Evolutionary conservation across 2,329 filamentous ascomycete species (phyloP).

Genomic region (Pseudopyrenochaeta lycopersici): DNA sequence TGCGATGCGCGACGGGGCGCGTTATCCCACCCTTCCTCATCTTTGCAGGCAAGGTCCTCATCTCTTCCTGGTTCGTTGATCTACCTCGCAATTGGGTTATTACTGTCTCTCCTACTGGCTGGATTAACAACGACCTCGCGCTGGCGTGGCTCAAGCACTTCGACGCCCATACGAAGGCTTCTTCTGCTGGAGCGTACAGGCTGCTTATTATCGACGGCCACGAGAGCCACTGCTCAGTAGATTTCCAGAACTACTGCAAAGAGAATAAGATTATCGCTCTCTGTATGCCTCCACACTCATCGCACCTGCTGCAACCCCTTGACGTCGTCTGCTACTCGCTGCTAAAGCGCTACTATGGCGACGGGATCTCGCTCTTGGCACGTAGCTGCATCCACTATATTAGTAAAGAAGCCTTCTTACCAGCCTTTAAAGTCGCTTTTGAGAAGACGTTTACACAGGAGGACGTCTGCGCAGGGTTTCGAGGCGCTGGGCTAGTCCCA

Average conservation of each 20-base stretch:
- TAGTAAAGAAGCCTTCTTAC: slow-evolving; percentile 5
- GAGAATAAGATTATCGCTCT: slow-evolving; percentile 14
- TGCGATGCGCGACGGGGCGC: too few relatives aligned
- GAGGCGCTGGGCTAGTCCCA: slow-evolving; percentile 40
- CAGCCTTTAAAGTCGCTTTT: slow-evolving; percentile 7
- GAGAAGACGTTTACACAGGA: slow-evolving; percentile 24
- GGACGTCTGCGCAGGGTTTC: slow-evolving; percentile 36
- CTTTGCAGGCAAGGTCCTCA: slow-evolving; percentile 20
- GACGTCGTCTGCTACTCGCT: slow-evolving; percentile 47
- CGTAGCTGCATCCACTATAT: slow-evolving; percentile 36
- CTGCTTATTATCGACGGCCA: not conserved
- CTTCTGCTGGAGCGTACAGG: too few relatives aligned
- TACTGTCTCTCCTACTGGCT: slow-evolving; percentile 42
- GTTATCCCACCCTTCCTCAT: slow-evolving; percentile 27
- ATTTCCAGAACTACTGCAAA: slow-evolving; percentile 43
- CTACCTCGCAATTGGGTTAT: slow-evolving; percentile 36
- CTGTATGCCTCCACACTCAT: slow-evolving; percentile 43
- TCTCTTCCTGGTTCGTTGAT: slow-evolving; percentile 6
- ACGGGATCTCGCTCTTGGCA: slow-evolving; percentile 36
- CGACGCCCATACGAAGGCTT: slow-evolving; percentile 35
- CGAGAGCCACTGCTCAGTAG: slow-evolving; percentile 2
- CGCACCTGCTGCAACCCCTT: slow-evolving; percentile 49
- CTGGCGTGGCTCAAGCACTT: slow-evolving; percentile 51
- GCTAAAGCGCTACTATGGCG: slow-evolving; percentile 41
- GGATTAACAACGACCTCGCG: slow-evolving; percentile 46